Conservation (phyloP, 139 green algal genomes). For the Auxenochlorella pyrenoidosa region DNA sequence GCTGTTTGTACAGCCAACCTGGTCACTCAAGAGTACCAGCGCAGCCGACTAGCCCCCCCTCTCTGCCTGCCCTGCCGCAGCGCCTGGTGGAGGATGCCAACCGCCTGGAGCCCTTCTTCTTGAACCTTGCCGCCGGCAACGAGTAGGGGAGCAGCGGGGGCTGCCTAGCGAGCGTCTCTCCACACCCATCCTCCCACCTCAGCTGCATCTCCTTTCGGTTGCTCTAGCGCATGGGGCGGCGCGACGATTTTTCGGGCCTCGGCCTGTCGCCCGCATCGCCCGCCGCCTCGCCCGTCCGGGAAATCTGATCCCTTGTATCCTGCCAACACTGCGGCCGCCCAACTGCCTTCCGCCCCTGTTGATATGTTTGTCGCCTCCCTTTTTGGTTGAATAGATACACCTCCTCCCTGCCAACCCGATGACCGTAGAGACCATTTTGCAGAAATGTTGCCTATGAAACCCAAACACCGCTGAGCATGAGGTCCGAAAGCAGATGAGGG, state of each 20-base stretch:
- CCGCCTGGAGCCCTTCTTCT: constrained; percentile 62
- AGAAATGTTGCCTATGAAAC: neutral
- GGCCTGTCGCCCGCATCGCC: too few relatives aligned
- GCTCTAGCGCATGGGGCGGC: too few relatives aligned
- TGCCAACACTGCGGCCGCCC: neutral
- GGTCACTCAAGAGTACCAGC: too few relatives aligned
- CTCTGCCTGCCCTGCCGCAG: too few relatives aligned
- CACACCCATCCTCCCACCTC: neutral
- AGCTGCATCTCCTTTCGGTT: neutral
- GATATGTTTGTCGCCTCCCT: neutral
- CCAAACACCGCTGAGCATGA: neutral
- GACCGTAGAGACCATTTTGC: neutral
- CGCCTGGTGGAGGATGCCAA: constrained; percentile 58
- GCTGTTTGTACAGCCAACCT: too few relatives aligned
- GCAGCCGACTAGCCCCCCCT: too few relatives aligned
- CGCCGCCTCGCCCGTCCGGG: too few relatives aligned
- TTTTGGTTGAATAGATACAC: too few relatives aligned
- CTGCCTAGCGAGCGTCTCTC: neutral
- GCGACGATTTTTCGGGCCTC: too few relatives aligned
- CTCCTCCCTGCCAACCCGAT: too few relatives aligned
- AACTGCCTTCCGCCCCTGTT: neutral
- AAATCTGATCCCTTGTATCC: too few relatives aligned
- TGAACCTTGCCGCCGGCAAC: constrained; percentile 47
- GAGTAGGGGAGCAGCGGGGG: constrained; percentile 42
- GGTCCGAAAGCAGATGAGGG: neutral